phyloP scores from a whole-genome alignment of 305 asterid genomes.

The Fraxinus latifolia region DNA sequence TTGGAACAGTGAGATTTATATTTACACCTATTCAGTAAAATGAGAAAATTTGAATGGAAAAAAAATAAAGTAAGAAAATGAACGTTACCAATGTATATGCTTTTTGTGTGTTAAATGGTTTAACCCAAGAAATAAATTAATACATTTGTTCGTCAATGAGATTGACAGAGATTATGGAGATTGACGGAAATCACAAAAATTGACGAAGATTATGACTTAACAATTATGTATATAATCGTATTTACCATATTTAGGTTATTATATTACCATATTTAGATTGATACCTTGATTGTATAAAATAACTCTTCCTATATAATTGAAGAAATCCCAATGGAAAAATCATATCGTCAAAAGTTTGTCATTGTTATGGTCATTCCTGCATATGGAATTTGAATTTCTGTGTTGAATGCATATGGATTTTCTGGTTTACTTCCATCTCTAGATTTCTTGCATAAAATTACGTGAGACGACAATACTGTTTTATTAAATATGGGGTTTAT shows the following conservation, averaged over 20 bases:
- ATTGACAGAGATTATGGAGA: neutral
- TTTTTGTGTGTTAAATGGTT: neutral
- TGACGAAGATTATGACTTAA: neutral
- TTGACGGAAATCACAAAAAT: neutral
- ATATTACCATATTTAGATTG: neutral
- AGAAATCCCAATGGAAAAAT: neutral
- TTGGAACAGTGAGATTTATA: neutral
- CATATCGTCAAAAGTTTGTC: neutral
- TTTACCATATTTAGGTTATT: neutral
- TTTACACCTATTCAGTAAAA: neutral
- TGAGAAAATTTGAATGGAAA: neutral
- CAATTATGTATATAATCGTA: no score
- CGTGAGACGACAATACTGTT: conserved; percentile 6
- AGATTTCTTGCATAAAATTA: neutral
- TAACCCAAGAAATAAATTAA: neutral
- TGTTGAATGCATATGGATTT: neutral
- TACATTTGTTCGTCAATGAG: neutral
- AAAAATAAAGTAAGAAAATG: neutral
- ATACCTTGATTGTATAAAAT: neutral
- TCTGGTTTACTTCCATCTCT: neutral
- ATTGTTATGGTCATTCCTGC: neutral
- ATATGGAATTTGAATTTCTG: neutral
- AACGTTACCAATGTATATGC: neutral
- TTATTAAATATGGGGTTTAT: neutral
- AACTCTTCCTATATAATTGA: neutral